A percentile compares a stretch with the other conserved stretches of the same genome.
Evolutionary conservation across 495 filamentous ascomycete genomes (phyloP).

Genomic region (Talaromyces trachyspermus): DNA sequence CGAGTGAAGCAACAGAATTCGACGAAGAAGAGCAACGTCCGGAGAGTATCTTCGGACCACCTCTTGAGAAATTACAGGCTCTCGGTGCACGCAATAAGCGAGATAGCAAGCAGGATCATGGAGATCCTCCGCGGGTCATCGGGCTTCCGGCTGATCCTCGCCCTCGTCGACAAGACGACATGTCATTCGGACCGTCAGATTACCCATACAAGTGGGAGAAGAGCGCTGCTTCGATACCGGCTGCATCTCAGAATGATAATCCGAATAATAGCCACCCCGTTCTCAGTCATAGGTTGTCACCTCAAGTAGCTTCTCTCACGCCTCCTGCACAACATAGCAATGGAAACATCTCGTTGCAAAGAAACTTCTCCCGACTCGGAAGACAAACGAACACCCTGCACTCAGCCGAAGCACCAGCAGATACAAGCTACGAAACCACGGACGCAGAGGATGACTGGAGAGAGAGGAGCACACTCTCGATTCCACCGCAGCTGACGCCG

Average conservation of each 20-base stretch:
- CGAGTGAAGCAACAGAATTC: constrained; percentile 30
- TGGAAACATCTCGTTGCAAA: background rate
- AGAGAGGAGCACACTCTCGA: constrained; percentile 1
- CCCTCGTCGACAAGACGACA: too few relatives aligned
- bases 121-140: constrained; percentile 10
- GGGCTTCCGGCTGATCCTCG: constrained; percentile 22
- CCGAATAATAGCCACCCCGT: too few relatives aligned
- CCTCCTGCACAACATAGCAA: too few relatives aligned
- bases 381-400: too few relatives aligned
- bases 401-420: background rate
- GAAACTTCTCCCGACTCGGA: background rate
- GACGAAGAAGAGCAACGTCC: constrained; percentile 28
- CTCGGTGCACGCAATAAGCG: background rate
- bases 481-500: background rate
- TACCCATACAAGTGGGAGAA: constrained; percentile 4
- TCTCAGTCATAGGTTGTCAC: too few relatives aligned
- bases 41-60: constrained; percentile 9
- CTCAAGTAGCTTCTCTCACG: too few relatives aligned
- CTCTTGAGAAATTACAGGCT: constrained; percentile 5
- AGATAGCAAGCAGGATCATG: constrained; percentile 7
- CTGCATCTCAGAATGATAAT: too few relatives aligned
- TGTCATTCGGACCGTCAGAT: too few relatives aligned
- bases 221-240: background rate
- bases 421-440: constrained; percentile 5
- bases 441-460: constrained; percentile 1